phyloP scores from a whole-genome alignment of 2,329 filamentous ascomycete species.

The Macroventuria anomochaeta region DNA sequence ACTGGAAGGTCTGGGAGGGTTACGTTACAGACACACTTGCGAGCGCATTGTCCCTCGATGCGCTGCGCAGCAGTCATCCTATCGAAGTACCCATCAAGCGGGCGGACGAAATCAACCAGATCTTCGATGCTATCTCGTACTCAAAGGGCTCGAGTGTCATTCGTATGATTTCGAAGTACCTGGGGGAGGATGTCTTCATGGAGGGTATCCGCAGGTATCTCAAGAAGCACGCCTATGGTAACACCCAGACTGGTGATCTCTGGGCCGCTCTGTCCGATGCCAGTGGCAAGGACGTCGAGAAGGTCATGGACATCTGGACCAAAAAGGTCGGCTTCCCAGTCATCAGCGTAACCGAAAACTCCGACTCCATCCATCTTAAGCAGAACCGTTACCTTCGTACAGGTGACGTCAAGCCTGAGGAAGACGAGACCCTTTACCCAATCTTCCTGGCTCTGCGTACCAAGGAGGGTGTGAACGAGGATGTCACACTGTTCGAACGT shows the following conservation, averaged over 20 bases:
- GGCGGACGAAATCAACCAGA: constrained; percentile 96
- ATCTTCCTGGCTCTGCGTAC: constrained; percentile 87
- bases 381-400: constrained; percentile 95
- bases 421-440: constrained; percentile 86
- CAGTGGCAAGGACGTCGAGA: constrained; percentile 87
- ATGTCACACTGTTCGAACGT: constrained; percentile 73
- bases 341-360: constrained; percentile 78
- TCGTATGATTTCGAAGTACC: constrained; percentile 94
- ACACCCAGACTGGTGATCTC: constrained; percentile 88
- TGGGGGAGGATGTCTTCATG: constrained; percentile 91
- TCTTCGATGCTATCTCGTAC: constrained; percentile 97
- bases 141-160: constrained; percentile 95
- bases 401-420: constrained; percentile 89
- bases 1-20: constrained; percentile 97
- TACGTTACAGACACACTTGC: constrained; percentile 94
- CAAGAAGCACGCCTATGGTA: constrained; percentile 95
- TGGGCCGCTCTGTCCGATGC: constrained; percentile 88
- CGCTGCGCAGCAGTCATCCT: constrained; percentile 90
- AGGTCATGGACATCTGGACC: constrained; percentile 95
- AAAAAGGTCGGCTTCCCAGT: constrained; percentile 96
- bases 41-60: constrained; percentile 85
- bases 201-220: constrained; percentile 90
- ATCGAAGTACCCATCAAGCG: constrained; percentile 96
- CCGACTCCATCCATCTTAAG: constrained; percentile 81
- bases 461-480: constrained; percentile 80